These are phyloP conservation scores for Aethionema arabicum DNA, from an alignment of 345 rosid genomes.

Conservation along the genomic window DNA sequence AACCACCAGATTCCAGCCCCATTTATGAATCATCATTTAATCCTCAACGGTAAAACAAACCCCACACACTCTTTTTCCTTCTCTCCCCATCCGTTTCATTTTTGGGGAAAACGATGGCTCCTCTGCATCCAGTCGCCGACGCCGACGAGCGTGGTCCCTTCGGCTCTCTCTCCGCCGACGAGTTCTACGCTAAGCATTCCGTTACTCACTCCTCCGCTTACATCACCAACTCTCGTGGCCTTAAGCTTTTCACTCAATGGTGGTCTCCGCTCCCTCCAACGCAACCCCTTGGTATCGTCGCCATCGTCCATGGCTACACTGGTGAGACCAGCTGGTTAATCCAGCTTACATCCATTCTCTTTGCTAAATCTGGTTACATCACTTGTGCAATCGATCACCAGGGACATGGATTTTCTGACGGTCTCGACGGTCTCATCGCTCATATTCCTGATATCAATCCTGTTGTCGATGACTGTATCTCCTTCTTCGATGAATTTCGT, in stretches of 20 bases:
- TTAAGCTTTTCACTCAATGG: constrained; percentile 83
- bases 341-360: constrained; percentile 70
- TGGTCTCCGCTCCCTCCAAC: constrained; percentile 76
- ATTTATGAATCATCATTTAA: constrained; percentile 14
- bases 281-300: constrained; percentile 50
- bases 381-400: constrained; percentile 94
- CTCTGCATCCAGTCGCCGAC: constrained; percentile 67
- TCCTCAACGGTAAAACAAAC: constrained; percentile 26
- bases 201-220: constrained; percentile 71
- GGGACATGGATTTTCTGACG: constrained; percentile 96
- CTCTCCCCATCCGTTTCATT: background rate
- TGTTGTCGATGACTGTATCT: constrained; percentile 79
- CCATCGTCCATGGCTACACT: constrained; percentile 93
- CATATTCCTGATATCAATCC: constrained; percentile 82
- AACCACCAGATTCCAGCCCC: constrained; percentile 21
- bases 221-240: constrained; percentile 81
- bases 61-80: constrained; percentile 13
- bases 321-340: constrained; percentile 84
- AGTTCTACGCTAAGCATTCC: constrained; percentile 75
- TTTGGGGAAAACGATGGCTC: constrained; percentile 35
- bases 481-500: constrained; percentile 68
- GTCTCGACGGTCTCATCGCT: constrained; percentile 62
- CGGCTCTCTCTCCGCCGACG: constrained; percentile 61
- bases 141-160: constrained; percentile 70
- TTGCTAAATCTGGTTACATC: constrained; percentile 75